Evolutionary conservation across 2,329 filamentous ascomycete genomes (phyloP), one percentile per base, ranked within the genome.

Genomic region (Metarhizium robertsii): DNA sequence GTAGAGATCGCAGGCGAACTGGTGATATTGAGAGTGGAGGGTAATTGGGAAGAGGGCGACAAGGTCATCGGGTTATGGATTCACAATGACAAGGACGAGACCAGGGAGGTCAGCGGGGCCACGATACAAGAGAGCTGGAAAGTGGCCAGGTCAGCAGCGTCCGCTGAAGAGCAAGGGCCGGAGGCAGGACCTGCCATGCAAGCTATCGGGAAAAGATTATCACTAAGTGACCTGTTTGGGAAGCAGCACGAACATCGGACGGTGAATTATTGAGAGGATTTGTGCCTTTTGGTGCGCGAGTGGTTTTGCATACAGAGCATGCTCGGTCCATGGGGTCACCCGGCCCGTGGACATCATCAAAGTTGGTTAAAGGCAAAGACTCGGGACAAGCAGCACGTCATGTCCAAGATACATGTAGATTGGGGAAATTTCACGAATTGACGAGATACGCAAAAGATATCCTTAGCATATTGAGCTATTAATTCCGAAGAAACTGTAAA

Each of bases 1-100:
- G 83, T 88, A 45, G 87, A 91, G 68, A 74, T 87, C 29, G 78
- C 73, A 18, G 74, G 71, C 4, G 77, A 81, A 60, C 75, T 84
- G 45, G 69, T 84, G 53, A 79, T 81, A 55, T 67, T 78, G 51
- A 69, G 76, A 40, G 65, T 73, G 10, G 69, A 72, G 38, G 69
- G 66, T 40, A 62, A 63, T n/a, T 65, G 69, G 63, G 61, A 66
- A 18, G 64, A 64, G 49, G 65, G 62, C 5, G 68, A 72, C 53
- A 73, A 73, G 58, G 74, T 79, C 2, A 62, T 82, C 51, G 80
- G 79, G 2, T 64, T 84, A 6, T 83, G 76, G 75, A 78, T 83
- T 56, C 78, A 82, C 65, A 75, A 76, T 53, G 75, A 77, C 61
- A 67, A 70, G 58, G 71, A 72, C 49, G 71, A 73, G 59, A 78